These are phyloP conservation scores for Phytophthora megakarya DNA, from an alignment of 352 stramenopile species.

Conservation along the genomic window DNA sequence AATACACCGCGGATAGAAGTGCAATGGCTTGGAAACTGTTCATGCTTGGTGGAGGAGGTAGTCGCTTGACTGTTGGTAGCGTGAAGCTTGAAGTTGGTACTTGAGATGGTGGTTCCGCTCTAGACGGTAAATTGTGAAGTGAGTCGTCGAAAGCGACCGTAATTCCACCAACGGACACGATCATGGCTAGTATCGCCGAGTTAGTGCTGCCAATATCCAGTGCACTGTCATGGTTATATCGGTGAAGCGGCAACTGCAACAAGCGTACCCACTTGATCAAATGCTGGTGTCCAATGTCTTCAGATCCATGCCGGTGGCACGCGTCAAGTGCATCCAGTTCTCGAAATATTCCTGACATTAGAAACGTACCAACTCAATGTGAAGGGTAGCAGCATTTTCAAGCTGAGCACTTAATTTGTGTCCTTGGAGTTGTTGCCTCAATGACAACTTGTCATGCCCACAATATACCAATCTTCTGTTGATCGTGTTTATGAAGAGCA, in stretches of 20 bases:
- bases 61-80: constrained; percentile 28
- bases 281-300: neutral
- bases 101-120: constrained; percentile 30
- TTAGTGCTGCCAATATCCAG: constrained; percentile 10
- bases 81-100: constrained; percentile 17
- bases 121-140: constrained; percentile 31
- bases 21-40: constrained; percentile 14
- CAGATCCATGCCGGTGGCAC: neutral
- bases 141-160: constrained; percentile 1
- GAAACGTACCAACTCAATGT: neutral
- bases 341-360: constrained; percentile 16
- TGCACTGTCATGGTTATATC: too few species aligned
- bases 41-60: constrained; percentile 16
- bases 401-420: too few species aligned
- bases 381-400: too few species aligned
- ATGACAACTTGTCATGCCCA: too few species aligned
- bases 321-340: constrained; percentile 17
- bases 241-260: constrained; percentile 19
- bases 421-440: too few species aligned
- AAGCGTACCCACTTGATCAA: constrained; percentile 7
- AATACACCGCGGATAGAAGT: constrained; percentile 25
- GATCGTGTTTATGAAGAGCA: neutral
- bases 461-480: too few species aligned
- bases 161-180: neutral
- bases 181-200: neutral